Base-by-base conservation (phyloP, 2,329 filamentous ascomycete species). In the Sphaerostilbella broomeana region DNA sequence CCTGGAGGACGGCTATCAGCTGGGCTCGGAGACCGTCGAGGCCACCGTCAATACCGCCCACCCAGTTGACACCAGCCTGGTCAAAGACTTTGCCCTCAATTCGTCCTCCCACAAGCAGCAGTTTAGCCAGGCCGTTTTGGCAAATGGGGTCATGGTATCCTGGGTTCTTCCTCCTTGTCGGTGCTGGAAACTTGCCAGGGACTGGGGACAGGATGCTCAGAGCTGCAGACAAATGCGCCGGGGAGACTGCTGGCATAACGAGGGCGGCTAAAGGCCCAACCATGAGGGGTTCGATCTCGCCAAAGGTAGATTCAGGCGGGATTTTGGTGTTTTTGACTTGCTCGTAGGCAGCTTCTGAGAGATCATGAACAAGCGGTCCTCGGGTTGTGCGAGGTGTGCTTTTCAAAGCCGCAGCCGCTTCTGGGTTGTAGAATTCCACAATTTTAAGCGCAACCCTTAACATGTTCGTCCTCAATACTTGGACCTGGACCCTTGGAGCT, bases 1-100 rank as follows among this genome's bases (percentile, higher is more conserved):
- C 79, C 64, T 92, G 84, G 59, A 98, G 71, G 65, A 94, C 76
- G 47, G 69, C 68, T 38, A 97, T 81, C 45, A 98, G 72, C 67
- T 94, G 85, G 34, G 79, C 81, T 49, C 87, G 75, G 55, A 98
- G 68, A 4, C 85, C 84, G 26, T 87, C 81, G 47, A 95, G 60
- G 26, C 89, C 87, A 44, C 86, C 87, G 50, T 84, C 71, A 52
- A 97, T 94, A 24, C 82, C 73, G 42, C 87, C 75, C 21, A 81
- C 69, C 73, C 73, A 78, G 51, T 65, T 68, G 35, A 80, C 61
- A 39, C 84, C 84, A 9, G 81, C 79, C 32, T 75, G 63, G 57
- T 95, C 89, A 54, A 95, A 89, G 21, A 87, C 77, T 60, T 79
- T 82, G 47, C 85, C 85, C 57, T 98, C 92, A 20, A 95, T 76